A percentile compares a stretch with the other conserved stretches of the same genome.
Conservation (phyloP, 2,329 filamentous ascomycete species). For the Colletotrichum sansevieriae region DNA sequence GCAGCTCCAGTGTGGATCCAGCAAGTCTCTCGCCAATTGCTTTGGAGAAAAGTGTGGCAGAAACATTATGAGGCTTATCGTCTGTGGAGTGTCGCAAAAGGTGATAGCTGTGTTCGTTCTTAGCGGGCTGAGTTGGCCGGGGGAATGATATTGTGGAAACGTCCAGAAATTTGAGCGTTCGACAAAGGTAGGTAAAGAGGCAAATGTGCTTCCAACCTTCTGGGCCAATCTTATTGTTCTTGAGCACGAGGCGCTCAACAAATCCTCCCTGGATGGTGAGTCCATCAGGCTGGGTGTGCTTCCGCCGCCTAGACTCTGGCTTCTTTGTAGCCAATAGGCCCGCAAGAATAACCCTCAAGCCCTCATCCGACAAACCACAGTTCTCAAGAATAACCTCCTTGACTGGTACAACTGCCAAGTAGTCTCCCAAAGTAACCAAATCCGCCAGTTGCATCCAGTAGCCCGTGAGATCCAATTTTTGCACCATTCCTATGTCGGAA, state of each 20-base stretch:
- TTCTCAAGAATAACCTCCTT: slow-evolving; percentile 89
- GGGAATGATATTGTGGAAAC: slow-evolving; percentile 88
- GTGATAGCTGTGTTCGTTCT: slow-evolving; percentile 46
- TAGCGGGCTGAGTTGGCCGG: slow-evolving; percentile 38
- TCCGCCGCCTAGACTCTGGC: slow-evolving; percentile 68
- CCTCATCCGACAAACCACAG: slow-evolving; percentile 88
- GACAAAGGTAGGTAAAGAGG: slow-evolving; percentile 90
- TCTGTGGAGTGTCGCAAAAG: slow-evolving; percentile 48
- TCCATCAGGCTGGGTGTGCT: slow-evolving; percentile 53
- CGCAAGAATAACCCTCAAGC: slow-evolving; percentile 86
- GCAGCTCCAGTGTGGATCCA: slow-evolving; percentile 81
- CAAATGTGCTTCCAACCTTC: slow-evolving; percentile 94
- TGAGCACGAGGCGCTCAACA: slow-evolving; percentile 87
- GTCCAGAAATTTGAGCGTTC: slow-evolving; percentile 87
- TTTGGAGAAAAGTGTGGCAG: slow-evolving; percentile 71
- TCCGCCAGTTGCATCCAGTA: slow-evolving; percentile 88
- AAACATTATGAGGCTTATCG: slow-evolving; percentile 53
- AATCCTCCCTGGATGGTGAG: slow-evolving; percentile 73
- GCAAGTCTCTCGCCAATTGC: slow-evolving; percentile 83
- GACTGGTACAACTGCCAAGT: slow-evolving; percentile 92
- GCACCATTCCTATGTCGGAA: slow-evolving; percentile 79
- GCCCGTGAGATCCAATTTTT: slow-evolving; percentile 85
- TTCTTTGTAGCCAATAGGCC: slow-evolving; percentile 85
- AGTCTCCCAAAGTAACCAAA: slow-evolving; percentile 89
- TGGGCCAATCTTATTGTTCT: slow-evolving; percentile 89